These are phyloP conservation scores for Aspergillus caelatus DNA, from an alignment of 2,329 filamentous ascomycete species.

Conservation along the genomic window DNA sequence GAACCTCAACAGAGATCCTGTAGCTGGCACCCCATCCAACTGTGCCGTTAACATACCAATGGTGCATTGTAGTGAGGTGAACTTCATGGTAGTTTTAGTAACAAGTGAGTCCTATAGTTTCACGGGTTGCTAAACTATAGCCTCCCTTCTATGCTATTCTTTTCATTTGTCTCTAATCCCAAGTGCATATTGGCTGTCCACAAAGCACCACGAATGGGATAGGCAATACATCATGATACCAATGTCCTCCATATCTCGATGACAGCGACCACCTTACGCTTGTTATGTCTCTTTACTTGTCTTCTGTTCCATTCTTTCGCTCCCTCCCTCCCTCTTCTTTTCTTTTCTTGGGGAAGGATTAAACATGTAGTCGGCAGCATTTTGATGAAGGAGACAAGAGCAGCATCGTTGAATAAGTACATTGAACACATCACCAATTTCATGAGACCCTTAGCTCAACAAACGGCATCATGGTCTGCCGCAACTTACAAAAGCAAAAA, in stretches of 20 bases:
- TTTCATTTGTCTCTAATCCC: background rate
- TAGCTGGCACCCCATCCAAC: background rate
- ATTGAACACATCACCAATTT: conserved; percentile 13
- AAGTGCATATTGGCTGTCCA: background rate
- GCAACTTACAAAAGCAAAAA: background rate
- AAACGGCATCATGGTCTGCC: background rate
- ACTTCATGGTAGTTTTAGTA: background rate
- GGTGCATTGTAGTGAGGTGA: background rate
- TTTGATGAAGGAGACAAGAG: background rate
- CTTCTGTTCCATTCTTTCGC: background rate
- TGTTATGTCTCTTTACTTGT: background rate
- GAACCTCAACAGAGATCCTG: background rate
- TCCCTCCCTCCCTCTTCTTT: background rate
- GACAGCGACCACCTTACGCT: background rate
- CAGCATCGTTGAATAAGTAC: conserved; percentile 12
- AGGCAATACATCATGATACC: background rate
- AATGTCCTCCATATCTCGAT: background rate
- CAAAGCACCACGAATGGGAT: background rate
- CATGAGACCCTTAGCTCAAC: background rate
- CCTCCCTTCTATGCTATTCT: background rate
- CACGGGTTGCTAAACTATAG: background rate
- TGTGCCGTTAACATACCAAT: background rate
- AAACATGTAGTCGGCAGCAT: background rate
- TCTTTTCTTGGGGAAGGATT: background rate
- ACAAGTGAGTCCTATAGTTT: background rate